Percentiles rank a stretch among this genome's conserved stretches.
Conservation (phyloP, 257 asterid genomes). For the Cynanchum wilfordii region DNA sequence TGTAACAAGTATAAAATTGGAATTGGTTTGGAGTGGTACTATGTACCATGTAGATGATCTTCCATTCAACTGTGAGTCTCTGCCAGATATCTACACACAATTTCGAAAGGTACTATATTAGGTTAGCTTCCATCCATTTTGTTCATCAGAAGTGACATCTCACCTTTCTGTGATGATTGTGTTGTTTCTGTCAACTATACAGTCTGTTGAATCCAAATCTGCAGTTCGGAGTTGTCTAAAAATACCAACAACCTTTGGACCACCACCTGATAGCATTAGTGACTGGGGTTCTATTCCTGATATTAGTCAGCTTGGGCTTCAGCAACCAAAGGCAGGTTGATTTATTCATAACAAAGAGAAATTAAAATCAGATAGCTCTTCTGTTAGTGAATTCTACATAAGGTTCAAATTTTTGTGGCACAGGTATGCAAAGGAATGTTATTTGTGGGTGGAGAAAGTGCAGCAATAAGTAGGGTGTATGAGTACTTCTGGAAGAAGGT, state of each 20-base stretch:
- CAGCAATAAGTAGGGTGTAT: slow-evolving; percentile 69
- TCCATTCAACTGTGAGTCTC: slow-evolving; percentile 52
- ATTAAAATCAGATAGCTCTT: background rate
- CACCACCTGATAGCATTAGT: slow-evolving; percentile 44
- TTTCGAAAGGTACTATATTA: slow-evolving; percentile 72
- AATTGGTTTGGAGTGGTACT: slow-evolving; percentile 70
- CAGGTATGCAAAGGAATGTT: slow-evolving; percentile 79
- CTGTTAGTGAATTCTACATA: background rate
- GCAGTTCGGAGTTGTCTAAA: slow-evolving; percentile 54
- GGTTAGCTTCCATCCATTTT: slow-evolving; percentile 8
- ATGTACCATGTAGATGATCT: slow-evolving; percentile 93
- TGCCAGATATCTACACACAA: slow-evolving; percentile 85
- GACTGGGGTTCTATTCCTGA: slow-evolving; percentile 92
- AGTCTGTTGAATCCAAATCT: slow-evolving; percentile 80
- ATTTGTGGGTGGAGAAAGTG: slow-evolving; percentile 89
- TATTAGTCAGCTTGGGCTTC: slow-evolving; percentile 54
- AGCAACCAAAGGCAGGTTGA: slow-evolving; percentile 48
- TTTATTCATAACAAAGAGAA: slow-evolving; percentile 1
- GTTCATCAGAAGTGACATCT: slow-evolving; percentile 13
- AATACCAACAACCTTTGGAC: slow-evolving; percentile 69
- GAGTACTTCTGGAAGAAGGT: slow-evolving; percentile 98
- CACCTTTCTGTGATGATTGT: background rate
- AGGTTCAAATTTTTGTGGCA: slow-evolving; percentile 9
- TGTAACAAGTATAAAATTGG: slow-evolving; percentile 36
- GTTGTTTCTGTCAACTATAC: slow-evolving; percentile 26